These are phyloP conservation scores for Aspergillus sp. DNA, from an alignment of 2,329 filamentous ascomycete genomes.

Conservation along the genomic window DNA sequence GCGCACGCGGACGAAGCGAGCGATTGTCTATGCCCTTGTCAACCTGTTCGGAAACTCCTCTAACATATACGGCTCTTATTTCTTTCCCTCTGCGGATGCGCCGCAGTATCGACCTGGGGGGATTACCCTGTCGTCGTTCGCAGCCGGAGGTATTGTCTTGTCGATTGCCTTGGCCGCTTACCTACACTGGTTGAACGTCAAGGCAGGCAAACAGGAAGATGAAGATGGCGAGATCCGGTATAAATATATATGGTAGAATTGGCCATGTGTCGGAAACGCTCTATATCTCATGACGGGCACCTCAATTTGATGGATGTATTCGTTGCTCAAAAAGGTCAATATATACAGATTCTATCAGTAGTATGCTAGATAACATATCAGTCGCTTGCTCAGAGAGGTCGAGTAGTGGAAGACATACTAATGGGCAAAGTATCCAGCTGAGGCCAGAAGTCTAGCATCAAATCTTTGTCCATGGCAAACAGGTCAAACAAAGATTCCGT, in stretches of 20 bases:
- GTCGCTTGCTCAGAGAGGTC: no score
- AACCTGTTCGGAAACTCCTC: constrained; percentile 20
- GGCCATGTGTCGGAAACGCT: not conserved
- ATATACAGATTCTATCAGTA: not conserved
- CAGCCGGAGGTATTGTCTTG: constrained; percentile 13
- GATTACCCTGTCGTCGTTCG: constrained; percentile 17
- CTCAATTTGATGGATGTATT: no score
- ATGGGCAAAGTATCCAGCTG: constrained; percentile 27
- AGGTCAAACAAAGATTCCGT: constrained; percentile 19
- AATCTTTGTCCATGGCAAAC: constrained; percentile 18
- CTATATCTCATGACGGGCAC: no score
- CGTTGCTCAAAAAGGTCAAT: no score
- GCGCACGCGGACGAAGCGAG: constrained; percentile 19
- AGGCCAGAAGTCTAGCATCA: constrained; percentile 26
- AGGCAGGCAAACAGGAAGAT: constrained; percentile 5
- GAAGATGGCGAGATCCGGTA: constrained; percentile 11
- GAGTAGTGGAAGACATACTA: constrained; percentile 9
- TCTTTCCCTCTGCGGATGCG: constrained; percentile 15
- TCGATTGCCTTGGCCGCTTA: constrained; percentile 7
- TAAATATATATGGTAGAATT: constrained; percentile 10
- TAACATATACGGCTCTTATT: constrained; percentile 22
- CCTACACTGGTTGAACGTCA: constrained; percentile 7
- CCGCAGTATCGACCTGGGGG: constrained; percentile 18
- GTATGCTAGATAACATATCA: not conserved
- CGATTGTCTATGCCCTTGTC: constrained; percentile 20